Percentiles rank a stretch among this genome's conserved stretches.
phyloP scores from a whole-genome alignment of 2,329 filamentous ascomycete genomes.

The Stagonosporopsis cucurbitacearum region DNA sequence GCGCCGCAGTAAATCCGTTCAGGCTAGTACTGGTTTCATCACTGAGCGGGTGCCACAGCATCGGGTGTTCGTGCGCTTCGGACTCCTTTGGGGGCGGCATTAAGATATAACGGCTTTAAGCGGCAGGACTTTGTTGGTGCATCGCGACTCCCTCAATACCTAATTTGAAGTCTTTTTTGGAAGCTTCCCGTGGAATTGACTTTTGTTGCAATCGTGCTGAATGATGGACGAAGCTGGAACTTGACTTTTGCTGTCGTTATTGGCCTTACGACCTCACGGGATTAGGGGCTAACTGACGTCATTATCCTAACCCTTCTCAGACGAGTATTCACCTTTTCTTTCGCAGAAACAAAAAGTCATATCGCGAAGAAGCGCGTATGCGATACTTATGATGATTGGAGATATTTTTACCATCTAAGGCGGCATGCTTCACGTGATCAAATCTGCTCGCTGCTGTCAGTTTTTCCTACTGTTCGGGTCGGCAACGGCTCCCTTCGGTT shows the following conservation, averaged over 20 bases:
- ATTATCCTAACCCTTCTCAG: background rate
- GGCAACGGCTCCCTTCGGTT: constrained; percentile 11
- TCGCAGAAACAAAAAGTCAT: too few species aligned
- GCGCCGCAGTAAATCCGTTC: constrained; percentile 5
- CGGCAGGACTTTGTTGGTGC: too few species aligned
- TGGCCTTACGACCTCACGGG: background rate
- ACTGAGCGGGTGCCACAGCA: background rate
- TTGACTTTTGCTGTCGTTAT: background rate
- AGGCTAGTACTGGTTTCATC: background rate
- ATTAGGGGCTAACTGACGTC: background rate
- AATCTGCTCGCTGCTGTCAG: background rate
- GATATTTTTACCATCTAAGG: background rate
- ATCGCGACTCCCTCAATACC: too few species aligned
- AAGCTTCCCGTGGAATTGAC: background rate
- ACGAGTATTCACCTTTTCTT: background rate
- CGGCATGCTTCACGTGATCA: background rate
- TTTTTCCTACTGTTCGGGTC: constrained; percentile 1
- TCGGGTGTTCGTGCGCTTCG: background rate
- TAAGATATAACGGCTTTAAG: background rate
- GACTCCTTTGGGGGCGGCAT: background rate
- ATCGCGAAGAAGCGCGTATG: background rate
- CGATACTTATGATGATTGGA: background rate
- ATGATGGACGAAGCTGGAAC: background rate
- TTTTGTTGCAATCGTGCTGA: background rate
- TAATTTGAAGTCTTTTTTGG: background rate